A percentile compares a stretch with the other conserved stretches of the same genome.
phyloP scores from a whole-genome alignment of 1,139 yeast genomes.

The Scheffersomyces segobiensis region DNA sequence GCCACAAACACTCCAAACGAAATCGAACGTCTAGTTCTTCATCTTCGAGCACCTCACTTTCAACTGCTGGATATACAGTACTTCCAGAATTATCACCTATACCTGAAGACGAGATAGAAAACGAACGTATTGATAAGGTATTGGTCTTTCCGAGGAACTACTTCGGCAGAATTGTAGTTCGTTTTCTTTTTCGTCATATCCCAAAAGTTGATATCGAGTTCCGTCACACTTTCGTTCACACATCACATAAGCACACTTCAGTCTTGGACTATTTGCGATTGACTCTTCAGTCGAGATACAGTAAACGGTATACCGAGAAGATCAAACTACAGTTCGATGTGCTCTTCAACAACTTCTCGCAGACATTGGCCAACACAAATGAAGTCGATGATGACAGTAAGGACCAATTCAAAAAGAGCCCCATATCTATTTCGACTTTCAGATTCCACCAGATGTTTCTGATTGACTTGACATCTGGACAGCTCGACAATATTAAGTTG shows the following conservation, averaged over 20 bases:
- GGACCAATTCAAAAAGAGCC: constrained; percentile 9
- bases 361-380: constrained; percentile 1
- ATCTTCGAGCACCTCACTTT: not conserved
- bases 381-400: constrained; percentile 1
- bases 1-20: not conserved
- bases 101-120: not conserved
- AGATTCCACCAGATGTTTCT: constrained; percentile 24
- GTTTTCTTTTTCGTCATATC: constrained; percentile 18
- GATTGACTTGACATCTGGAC: constrained; percentile 21
- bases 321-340: constrained; percentile 23
- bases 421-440: constrained; percentile 19
- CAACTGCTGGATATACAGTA: not conserved
- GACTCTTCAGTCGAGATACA: constrained; percentile 20
- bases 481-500: constrained; percentile 18
- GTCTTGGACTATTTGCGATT: constrained; percentile 26
- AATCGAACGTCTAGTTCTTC: not conserved
- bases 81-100: not conserved
- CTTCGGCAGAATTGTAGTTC: constrained; percentile 11
- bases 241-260: constrained; percentile 11
- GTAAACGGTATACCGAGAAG: constrained; percentile 16
- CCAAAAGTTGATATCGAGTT: constrained; percentile 32
- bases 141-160: constrained; percentile 20
- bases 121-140: constrained; percentile 3
- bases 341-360: constrained; percentile 9
- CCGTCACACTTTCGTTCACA: constrained; percentile 18